These are phyloP conservation scores for Phytophthora cactorum DNA, from an alignment of 352 stramenopile genomes.

Conservation along the genomic window DNA sequence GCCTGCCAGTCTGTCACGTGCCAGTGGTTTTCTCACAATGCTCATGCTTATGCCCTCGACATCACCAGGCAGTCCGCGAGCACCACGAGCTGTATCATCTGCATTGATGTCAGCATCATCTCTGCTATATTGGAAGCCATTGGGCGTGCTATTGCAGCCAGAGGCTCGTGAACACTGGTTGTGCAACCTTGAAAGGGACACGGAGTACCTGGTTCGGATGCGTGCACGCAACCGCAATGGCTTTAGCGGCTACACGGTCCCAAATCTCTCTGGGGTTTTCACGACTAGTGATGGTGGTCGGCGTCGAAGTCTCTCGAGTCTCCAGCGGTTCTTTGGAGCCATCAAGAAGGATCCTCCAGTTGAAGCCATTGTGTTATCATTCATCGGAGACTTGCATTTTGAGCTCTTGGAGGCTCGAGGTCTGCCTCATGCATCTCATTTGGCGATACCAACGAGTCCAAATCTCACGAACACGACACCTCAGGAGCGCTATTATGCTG, in stretches of 20 bases:
- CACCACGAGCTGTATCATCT: conserved; percentile 20
- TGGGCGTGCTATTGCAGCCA: conserved; percentile 56
- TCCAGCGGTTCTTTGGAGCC: conserved; percentile 36
- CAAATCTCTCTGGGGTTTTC: conserved; percentile 54
- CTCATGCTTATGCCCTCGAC: conserved; percentile 51
- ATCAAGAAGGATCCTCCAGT: conserved; percentile 31
- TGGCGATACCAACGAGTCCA: not conserved
- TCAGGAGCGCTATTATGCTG: conserved; percentile 26
- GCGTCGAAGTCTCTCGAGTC: conserved; percentile 22
- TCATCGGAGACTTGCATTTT: conserved; percentile 68
- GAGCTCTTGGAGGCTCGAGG: conserved; percentile 62
- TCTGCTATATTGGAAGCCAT: conserved; percentile 60
- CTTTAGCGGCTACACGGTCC: conserved; percentile 60
- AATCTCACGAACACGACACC: not conserved
- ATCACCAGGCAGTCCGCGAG: conserved; percentile 25
- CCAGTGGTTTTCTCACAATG: conserved; percentile 59
- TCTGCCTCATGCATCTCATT: conserved; percentile 1
- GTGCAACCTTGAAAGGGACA: conserved; percentile 53
- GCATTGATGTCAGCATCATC: conserved; percentile 42
- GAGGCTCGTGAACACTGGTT: conserved; percentile 67
- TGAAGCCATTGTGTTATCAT: conserved; percentile 34
- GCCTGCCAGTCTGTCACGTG: conserved; percentile 47
- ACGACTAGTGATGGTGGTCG: conserved; percentile 39
- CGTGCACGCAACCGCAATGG: conserved; percentile 67
- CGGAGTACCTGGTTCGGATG: conserved; percentile 70